Base-by-base conservation (phyloP, 495 filamentous ascomycete genomes). In the Massariosphaeria phaeospora region DNA sequence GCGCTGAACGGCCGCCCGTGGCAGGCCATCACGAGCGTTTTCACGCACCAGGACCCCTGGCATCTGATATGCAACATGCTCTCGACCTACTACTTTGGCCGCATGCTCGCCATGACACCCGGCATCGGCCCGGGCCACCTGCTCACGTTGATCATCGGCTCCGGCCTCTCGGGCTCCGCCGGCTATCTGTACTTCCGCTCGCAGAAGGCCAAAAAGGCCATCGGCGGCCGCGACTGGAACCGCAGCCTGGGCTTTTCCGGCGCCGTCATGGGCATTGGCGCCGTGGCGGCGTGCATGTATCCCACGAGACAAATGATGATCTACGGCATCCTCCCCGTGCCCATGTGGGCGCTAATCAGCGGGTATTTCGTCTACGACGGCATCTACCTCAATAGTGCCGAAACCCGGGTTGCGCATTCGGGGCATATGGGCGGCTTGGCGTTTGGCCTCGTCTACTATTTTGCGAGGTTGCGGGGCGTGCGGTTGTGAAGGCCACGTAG, bases 341-440 rank as follows among this genome's bases (percentile, higher is more conserved):
- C 70, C 2, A 33, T 71, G 13, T 69, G 61, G 61, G 35, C 52
- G 1, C 27, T 66, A 4, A 52, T 63, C 3, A 21, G 29, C 2
- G 59, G 49, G 7, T 71, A 61, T 46, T 54, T 66, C 18, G 60
- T 48, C 2, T 52, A 59, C 12, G 70, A 71, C 42, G 64, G 55
- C 1, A 67, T 39, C 29, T 64, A 60, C 44, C 20, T 70, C 24
- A 48, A 63, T 39, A 30, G 51, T 15, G 17, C 39, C 13, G 49
- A 23, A 1, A 47, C 40, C 13, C 24, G 10, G 7, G 41, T 64
- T 2, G 67, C 52, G 9, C 70, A 73, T 50, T 55, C 66, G 10
- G 70, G 62, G 15, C 70, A 73, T 63, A 36, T 73, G 2, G 69
- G 70, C 2, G 70, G 70, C 0, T 12, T 43, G 0, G 43, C 51